phyloP scores from a whole-genome alignment of 305 asterid genomes.

The Petunia hybrid region DNA sequence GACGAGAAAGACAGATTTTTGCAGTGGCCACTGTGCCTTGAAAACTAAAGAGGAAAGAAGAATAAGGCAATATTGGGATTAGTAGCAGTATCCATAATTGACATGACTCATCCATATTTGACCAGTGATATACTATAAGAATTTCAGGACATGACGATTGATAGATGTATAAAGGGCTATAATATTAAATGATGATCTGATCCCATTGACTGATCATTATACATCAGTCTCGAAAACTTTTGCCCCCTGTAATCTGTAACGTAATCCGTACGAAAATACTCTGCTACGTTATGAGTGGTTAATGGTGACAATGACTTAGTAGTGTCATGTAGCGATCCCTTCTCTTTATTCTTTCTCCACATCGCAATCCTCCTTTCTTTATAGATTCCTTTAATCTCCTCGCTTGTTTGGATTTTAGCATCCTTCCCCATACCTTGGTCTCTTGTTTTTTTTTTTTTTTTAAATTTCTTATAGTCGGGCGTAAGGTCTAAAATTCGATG shows the following conservation, averaged over 20 bases:
- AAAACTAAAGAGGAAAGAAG: background rate
- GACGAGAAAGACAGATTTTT: no score
- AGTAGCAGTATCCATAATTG: background rate
- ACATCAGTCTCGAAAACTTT: background rate
- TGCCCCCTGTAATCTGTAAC: background rate
- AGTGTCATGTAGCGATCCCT: background rate
- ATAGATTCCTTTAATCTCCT: background rate
- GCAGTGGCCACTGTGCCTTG: no score
- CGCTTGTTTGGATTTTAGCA: background rate
- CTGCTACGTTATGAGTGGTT: background rate
- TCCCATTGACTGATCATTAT: slow-evolving; percentile 3
- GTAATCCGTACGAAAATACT: background rate
- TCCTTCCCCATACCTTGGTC: background rate
- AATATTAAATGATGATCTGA: slow-evolving; percentile 9
- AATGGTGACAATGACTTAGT: background rate
- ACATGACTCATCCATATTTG: background rate
- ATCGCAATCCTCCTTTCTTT: background rate
- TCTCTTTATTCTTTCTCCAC: background rate
- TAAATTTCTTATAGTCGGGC: no score
- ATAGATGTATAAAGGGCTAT: background rate
- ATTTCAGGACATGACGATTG: background rate
- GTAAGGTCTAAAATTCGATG: no score
- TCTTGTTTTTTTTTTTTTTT: background rate
- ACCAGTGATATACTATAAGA: no score
- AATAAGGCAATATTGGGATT: background rate